Evolutionary conservation across 2,329 filamentous ascomycete genomes (phyloP), one percentile per base, ranked within the genome.

Genomic region (Cladosporium oxysporum): DNA sequence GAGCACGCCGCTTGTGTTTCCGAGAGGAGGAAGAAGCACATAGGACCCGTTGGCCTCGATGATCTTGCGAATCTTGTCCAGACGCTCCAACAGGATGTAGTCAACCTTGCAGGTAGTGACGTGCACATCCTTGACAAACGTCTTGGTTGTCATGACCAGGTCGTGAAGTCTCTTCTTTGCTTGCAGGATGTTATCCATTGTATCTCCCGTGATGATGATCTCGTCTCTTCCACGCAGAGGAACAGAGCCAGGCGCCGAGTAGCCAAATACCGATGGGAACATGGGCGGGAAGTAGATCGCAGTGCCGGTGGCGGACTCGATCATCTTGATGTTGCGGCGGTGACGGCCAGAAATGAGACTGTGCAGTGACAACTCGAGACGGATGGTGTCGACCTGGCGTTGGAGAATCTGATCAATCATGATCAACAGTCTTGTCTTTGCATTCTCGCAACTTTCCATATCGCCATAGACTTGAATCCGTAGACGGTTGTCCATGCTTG

Each of bases 261-360:
- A 99, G 67, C 92, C 91, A 76, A 95, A 97, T 70, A 97, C 89
- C 66, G 90, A 89, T 16, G 94, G 93, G 76, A 98, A 98, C 0
- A 94, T 91, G 8, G 93, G 93, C 31, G 95, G 95, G 76, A 99
- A 98, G 81, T 99, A 99, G 73, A 99, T 98, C 69, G 95, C 94
- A 10, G 95, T 98, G 73, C 93, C 92, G 16, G 95, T 98, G 31
- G 91, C 88, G 16, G 95, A 96, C 79, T 99, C 95, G 75, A 99
- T 97, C 73, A 95, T 83, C 82, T 98, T 98, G 82, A 99, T 97
- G 78, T 97, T 97, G 83, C 97, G 96, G 72, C 95, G 88, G 72
- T 93, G 94, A 58, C 95, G 91, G 58, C 95, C 95, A 77, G 93
- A 97, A 59, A 98, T 89, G 64, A 97, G 85, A 66, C 93, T 95